Evolutionary conservation across 768 basidiomycete genomes (phyloP), one percentile per base, ranked within the genome.

Genomic region (Hericium erinaceus): DNA sequence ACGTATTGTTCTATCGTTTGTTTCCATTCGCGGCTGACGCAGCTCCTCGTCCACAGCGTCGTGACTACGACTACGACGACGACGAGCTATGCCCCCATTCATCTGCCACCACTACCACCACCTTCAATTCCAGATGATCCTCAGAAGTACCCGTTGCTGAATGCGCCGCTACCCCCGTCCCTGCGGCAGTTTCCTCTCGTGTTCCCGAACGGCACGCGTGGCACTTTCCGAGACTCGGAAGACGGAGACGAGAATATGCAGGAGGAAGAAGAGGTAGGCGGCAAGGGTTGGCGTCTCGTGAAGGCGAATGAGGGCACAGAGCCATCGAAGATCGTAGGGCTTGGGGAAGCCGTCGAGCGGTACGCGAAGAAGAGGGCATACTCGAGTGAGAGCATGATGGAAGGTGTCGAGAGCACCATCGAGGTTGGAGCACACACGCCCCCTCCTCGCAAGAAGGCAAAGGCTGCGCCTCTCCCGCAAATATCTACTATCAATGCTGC

Each of bases 11-110:
- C 54, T 28, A 57, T 13, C 15, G 26, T 11, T 41, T 40, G 38
- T 39, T 15, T 12, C 15, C 24, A 41, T 3, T 13, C 40, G n/a
- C 24, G 38, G 7, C 37, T 61, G 54, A 61, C 54, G 44, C 56
- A 40, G 50, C 37, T 46, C 38, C 22, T 26, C 4, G 26, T 26
- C 24, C 51, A 44, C 20, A 93, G 91, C 55, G 89, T 93, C 65
- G 86, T 90, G 64, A 93, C 91, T 52, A 92, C 88, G n/a, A 93
- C 92, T 1, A 91, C 89, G 0, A 93, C 92, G 2, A 93, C 91
- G 1, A 93, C 92, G 2, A 83, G 86, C 11, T 92, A 93, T 73
- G 86, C 91, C 56, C 91, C 91, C n/a, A 91, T 93, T 61, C 85
- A 82, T 40, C 69, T 93, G 2, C 91, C 91, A 1, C 72, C 85